A percentile compares a stretch with the other conserved stretches of the same genome.
Conservation (phyloP, 1,284 basidiomycete species). For the Melampsora americana region DNA sequence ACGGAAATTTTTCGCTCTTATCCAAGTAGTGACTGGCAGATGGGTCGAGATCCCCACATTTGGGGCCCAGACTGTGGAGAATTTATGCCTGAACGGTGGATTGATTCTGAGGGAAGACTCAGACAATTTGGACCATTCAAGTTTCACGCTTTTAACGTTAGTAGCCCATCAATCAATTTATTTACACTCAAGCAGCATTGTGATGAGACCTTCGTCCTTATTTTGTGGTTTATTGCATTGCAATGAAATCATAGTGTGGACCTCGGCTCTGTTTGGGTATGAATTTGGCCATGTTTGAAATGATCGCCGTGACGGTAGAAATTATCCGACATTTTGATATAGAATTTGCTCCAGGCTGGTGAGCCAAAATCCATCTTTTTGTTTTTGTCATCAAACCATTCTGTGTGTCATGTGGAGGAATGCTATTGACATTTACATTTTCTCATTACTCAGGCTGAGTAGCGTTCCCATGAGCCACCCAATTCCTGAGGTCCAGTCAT, state of each 20-base stretch:
- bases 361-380: too few relatives aligned
- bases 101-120: constrained; percentile 46
- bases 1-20: neutral
- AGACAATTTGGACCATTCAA: constrained; percentile 46
- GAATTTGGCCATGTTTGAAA: constrained; percentile 26
- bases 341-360: constrained; percentile 27
- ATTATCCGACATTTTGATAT: constrained; percentile 29
- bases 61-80: constrained; percentile 48
- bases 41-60: constrained; percentile 43
- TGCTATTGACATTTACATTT: too few relatives aligned
- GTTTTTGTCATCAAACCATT: too few relatives aligned
- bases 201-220: neutral
- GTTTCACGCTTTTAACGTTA: constrained; percentile 48
- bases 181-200: neutral
- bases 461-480: constrained; percentile 7
- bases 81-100: constrained; percentile 48
- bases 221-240: neutral
- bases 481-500: neutral
- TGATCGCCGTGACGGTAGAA: constrained; percentile 21
- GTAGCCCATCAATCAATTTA: constrained; percentile 4
- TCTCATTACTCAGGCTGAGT: neutral
- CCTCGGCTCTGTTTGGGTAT: constrained; percentile 37
- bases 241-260: constrained; percentile 12
- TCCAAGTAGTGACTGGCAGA: constrained; percentile 46
- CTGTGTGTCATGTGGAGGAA: neutral